phyloP scores from a whole-genome alignment of 352 stramenopile species.

The Globisporangium paddicum region DNA sequence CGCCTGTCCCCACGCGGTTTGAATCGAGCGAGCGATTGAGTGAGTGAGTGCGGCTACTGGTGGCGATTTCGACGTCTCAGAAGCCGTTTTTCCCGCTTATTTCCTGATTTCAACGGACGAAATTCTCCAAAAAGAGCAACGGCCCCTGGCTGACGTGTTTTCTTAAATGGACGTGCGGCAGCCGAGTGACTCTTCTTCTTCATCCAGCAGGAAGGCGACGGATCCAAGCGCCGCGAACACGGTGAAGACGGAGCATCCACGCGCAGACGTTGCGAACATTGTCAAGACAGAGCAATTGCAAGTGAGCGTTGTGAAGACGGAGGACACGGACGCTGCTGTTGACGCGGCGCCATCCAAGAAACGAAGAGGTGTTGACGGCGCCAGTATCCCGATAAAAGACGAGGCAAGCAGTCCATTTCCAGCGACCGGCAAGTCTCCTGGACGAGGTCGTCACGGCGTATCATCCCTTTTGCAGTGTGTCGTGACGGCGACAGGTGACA shows the following conservation, averaged over 20 bases:
- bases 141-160: conserved; percentile 2
- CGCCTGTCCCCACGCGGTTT: too few species aligned
- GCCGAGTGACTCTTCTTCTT: neutral
- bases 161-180: conserved; percentile 8
- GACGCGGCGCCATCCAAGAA: conserved; percentile 54
- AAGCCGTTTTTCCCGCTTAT: neutral
- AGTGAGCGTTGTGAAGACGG: neutral
- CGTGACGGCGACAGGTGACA: conserved; percentile 29
- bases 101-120: neutral
- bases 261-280: neutral
- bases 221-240: neutral
- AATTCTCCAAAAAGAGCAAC: neutral
- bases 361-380: conserved; percentile 20
- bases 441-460: conserved; percentile 11
- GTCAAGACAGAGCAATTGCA: neutral
- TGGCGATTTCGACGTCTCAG: neutral
- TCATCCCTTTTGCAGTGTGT: conserved; percentile 23
- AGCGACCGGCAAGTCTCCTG: conserved; percentile 6
- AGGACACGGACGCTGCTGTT: neutral
- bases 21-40: neutral
- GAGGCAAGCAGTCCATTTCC: conserved; percentile 3
- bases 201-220: neutral
- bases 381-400: conserved; percentile 9
- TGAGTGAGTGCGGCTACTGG: too few species aligned
- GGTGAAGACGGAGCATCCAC: neutral